These are phyloP conservation scores for Mallotus repandus DNA, from an alignment of 441 rosid species.

Conservation along the genomic window DNA sequence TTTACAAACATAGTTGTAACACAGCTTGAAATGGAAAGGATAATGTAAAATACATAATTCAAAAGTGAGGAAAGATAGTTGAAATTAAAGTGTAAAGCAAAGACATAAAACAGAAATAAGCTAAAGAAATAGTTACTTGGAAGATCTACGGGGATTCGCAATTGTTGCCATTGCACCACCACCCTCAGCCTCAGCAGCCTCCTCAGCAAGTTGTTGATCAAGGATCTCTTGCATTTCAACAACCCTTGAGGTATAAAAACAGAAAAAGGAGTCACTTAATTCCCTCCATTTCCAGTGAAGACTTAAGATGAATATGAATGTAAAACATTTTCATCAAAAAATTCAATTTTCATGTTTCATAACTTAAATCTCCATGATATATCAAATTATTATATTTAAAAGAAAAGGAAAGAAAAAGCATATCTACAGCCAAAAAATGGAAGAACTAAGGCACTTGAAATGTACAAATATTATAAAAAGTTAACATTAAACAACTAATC, in stretches of 20 bases:
- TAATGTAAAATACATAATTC: not conserved
- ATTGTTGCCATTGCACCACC: conserved; percentile 87
- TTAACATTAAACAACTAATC: not conserved
- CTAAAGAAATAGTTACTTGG: conserved; percentile 54
- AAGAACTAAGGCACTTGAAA: not conserved
- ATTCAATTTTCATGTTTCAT: not conserved
- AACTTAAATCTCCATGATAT: not conserved
- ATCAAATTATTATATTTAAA: not conserved
- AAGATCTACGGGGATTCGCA: conserved; percentile 89
- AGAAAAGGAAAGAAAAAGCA: not conserved
- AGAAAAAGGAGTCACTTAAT: not conserved
- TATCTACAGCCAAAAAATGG: not conserved
- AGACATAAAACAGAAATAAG: conserved; percentile 11
- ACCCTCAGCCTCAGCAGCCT: conserved; percentile 99
- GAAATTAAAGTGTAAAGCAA: not conserved
- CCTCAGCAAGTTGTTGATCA: conserved; percentile 98
- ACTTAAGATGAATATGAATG: conserved; percentile 11
- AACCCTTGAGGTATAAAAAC: conserved; percentile 51
- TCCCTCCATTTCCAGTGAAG: not conserved
- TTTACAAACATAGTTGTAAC: conserved; percentile 14
- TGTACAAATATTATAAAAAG: not conserved
- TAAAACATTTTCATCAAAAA: not conserved
- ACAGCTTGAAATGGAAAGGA: conserved; percentile 10
- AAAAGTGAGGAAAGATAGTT: not conserved
- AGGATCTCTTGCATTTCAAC: conserved; percentile 99